Evolutionary conservation across 495 filamentous ascomycete species (phyloP), one percentile per base, ranked within the genome.

Genomic region (Aspergillus panamensis): DNA sequence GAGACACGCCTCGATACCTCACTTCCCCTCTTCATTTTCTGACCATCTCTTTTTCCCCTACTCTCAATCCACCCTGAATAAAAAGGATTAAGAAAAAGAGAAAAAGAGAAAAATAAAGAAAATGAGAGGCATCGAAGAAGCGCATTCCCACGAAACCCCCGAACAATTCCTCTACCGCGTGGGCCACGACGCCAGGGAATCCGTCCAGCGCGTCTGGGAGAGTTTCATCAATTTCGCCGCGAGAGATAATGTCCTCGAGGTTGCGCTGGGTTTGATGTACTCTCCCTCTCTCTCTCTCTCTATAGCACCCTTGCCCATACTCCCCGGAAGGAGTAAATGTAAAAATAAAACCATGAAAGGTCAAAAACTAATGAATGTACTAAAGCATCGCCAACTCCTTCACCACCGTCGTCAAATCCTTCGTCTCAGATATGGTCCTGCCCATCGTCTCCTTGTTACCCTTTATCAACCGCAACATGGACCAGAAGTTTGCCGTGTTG

Each of bases 181-280:
- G 12, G 65, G 69, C 40, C 68, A 74, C 12, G 66, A 67, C n/a
- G 71, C 69, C 20, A 55, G 66, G 44, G 64, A 68, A 19, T 68
- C 63, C 48, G 64, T 75, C 13, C 73, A 67, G 42, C 73, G 76
- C 54, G 62, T 82, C 49, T 85, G 81, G 74, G 67, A 78, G 19
- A 82, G 84, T 31, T 91, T 91, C 69, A 66, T 84, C 29, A 85
- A 87, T 53, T 91, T 88, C 58, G 87, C 86, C 7, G 80, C 88
- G 29, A 80, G 84, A 48, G 87, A 88, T 55, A 91, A 91, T 58
- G 86, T 91, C 32, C 78, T 91, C 25, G 85, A 89, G 66, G 86
- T 91, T 43, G 87, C 87, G 13, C 82, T 89, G 44, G 87, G 87
- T 61, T 76, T 91, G 70, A 90, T 91, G 85, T 87, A 61, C 65